A percentile compares a stretch with the other conserved stretches of the same genome.
These are phyloP conservation scores for Trichoderma endophyticum DNA, from an alignment of 2,329 filamentous ascomycete genomes.

Conservation along the genomic window DNA sequence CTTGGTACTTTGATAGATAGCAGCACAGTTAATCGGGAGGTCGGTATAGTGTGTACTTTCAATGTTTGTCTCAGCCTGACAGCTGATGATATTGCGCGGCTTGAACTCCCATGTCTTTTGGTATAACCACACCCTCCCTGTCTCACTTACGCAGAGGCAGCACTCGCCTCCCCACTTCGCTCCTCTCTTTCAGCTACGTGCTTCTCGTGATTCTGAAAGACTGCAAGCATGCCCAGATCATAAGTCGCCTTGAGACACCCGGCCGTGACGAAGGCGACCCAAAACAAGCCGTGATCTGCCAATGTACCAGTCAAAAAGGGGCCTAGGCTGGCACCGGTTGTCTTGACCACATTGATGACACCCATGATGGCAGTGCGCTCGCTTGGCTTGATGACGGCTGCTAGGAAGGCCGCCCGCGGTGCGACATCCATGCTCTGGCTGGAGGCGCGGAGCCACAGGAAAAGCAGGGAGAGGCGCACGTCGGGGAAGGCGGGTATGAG, in stretches of 20 bases:
- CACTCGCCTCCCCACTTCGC: not conserved
- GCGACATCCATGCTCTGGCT: constrained; percentile 68
- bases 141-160: not conserved
- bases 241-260: constrained; percentile 61
- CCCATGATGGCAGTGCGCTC: constrained; percentile 73
- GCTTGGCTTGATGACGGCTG: constrained; percentile 58
- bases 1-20: not conserved
- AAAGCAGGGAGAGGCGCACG: constrained; percentile 52
- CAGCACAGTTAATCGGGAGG: not conserved
- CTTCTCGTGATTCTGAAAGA: constrained; percentile 21
- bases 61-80: not conserved
- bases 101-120: not conserved
- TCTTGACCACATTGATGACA: constrained; percentile 66
- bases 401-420: constrained; percentile 66
- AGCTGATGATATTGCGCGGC: not conserved
- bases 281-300: constrained; percentile 53
- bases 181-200: not conserved
- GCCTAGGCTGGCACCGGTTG: constrained; percentile 58
- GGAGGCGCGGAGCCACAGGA: constrained; percentile 61
- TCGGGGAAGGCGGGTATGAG: constrained; percentile 58
- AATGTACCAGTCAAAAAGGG: constrained; percentile 63
- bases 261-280: constrained; percentile 61
- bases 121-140: not conserved
- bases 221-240: constrained; percentile 54
- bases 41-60: not conserved